Evolutionary conservation across 2,329 filamentous ascomycete genomes (phyloP).

Genomic region (Leptographium lundbergii): DNA sequence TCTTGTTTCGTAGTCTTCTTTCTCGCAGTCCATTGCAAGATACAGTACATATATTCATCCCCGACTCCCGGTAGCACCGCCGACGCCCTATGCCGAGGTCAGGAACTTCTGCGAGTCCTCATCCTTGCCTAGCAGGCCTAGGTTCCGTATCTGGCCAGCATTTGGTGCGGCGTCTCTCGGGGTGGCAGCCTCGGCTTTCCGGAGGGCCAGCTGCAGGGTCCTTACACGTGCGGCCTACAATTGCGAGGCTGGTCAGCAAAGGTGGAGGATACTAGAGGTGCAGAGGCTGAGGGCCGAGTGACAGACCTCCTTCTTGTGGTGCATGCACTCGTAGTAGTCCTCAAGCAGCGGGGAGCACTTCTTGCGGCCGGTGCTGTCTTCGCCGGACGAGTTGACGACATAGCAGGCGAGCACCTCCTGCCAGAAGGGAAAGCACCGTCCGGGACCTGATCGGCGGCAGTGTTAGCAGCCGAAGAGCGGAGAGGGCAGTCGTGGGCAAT

Average conservation of each 20-base stretch:
- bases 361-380: constrained; percentile 68
- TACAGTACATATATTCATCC: background rate
- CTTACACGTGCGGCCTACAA: constrained; percentile 62
- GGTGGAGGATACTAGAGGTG: background rate
- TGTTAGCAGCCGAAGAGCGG: background rate
- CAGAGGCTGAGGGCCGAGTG: background rate
- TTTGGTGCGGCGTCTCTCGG: constrained; percentile 70
- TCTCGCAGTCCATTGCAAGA: background rate
- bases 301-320: constrained; percentile 93
- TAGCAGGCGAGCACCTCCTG: constrained; percentile 98
- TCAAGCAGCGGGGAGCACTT: constrained; percentile 80
- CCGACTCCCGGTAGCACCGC: background rate
- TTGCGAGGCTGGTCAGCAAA: background rate
- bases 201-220: constrained; percentile 72
- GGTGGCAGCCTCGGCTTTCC: constrained; percentile 63
- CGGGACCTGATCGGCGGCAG: constrained; percentile 32
- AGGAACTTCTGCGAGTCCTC: constrained; percentile 59
- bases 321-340: constrained; percentile 97
- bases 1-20: background rate
- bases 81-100: constrained; percentile 14
- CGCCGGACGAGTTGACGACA: constrained; percentile 76
- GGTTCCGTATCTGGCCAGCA: constrained; percentile 73
- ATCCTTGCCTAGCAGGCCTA: constrained; percentile 74
- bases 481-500: background rate
- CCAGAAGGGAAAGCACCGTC: constrained; percentile 98